These are phyloP conservation scores for Phylloporus rhodoxanthus DNA, from an alignment of 768 basidiomycete species.

Conservation along the genomic window DNA sequence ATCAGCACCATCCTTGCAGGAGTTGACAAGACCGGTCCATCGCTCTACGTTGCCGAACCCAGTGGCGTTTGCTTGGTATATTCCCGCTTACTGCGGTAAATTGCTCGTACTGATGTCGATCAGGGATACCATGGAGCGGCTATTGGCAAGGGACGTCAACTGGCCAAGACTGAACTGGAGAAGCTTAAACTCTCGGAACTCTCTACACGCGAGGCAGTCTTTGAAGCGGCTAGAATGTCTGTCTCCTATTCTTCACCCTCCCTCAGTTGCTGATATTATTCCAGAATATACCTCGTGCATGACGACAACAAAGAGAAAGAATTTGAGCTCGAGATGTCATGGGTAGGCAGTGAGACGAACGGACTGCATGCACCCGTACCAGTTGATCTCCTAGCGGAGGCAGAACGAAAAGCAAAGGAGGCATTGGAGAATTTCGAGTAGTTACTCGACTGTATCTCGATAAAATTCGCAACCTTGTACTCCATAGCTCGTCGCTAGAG, in stretches of 20 bases:
- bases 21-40: constrained; percentile 83
- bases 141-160: constrained; percentile 95
- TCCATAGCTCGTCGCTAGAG: neutral
- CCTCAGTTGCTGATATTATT: constrained; percentile 5
- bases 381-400: constrained; percentile 75
- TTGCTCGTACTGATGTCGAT: neutral
- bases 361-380: constrained; percentile 81
- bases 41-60: constrained; percentile 87
- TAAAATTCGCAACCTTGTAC: constrained; percentile 16
- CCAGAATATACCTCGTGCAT: constrained; percentile 93
- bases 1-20: constrained; percentile 88
- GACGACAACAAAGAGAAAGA: constrained; percentile 98
- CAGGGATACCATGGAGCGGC: constrained; percentile 95
- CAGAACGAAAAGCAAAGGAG: constrained; percentile 82
- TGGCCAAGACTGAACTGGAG: constrained; percentile 97
- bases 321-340: constrained; percentile 96
- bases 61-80: constrained; percentile 86
- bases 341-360: constrained; percentile 85
- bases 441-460: constrained; percentile 9
- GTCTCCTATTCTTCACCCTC: constrained; percentile 25
- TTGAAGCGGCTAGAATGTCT: constrained; percentile 93
- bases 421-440: constrained; percentile 67
- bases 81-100: constrained; percentile 8
- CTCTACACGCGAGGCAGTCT: constrained; percentile 76
- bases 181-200: constrained; percentile 85